Conservation (phyloP, 495 filamentous ascomycete genomes). For the Pseudoneurospora amorphoporcata region DNA sequence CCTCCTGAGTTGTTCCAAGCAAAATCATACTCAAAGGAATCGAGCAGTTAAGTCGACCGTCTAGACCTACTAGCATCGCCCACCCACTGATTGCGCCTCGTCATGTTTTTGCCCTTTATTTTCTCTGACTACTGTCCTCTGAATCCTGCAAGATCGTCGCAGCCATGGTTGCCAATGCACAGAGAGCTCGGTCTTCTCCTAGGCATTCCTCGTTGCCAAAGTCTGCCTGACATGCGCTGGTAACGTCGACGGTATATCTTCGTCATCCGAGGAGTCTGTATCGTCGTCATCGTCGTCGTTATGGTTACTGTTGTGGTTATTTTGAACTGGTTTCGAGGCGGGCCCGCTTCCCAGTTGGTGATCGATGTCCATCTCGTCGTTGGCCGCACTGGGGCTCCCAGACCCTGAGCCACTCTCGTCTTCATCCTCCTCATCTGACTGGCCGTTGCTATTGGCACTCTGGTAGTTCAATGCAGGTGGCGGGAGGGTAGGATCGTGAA, state of each 20-base stretch:
- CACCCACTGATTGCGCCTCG: neutral
- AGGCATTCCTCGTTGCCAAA: slow-evolving; percentile 4
- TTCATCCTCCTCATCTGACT: neutral
- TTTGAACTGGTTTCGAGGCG: neutral
- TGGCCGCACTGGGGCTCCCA: neutral
- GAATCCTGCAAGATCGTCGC: neutral
- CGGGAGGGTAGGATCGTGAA: slow-evolving; percentile 21
- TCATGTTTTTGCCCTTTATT: neutral
- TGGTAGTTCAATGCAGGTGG: slow-evolving; percentile 1
- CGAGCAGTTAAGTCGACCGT: neutral
- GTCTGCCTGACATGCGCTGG: slow-evolving; percentile 17
- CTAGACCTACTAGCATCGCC: neutral
- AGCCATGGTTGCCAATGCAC: neutral
- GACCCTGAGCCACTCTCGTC: neutral
- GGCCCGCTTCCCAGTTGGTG: neutral
- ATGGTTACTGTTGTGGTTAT: neutral
- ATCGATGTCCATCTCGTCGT: neutral
- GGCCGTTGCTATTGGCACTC: slow-evolving; percentile 4
- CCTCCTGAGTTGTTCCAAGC: no score
- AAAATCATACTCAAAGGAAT: no score
- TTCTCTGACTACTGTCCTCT: neutral
- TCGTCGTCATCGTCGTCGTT: slow-evolving; percentile 18
- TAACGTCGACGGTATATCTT: slow-evolving; percentile 33
- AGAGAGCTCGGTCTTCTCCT: neutral
- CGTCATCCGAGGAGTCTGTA: slow-evolving; percentile 28